These are phyloP conservation scores for Cicer yamashitae DNA, from an alignment of 306 rosid genomes.

Conservation along the genomic window DNA sequence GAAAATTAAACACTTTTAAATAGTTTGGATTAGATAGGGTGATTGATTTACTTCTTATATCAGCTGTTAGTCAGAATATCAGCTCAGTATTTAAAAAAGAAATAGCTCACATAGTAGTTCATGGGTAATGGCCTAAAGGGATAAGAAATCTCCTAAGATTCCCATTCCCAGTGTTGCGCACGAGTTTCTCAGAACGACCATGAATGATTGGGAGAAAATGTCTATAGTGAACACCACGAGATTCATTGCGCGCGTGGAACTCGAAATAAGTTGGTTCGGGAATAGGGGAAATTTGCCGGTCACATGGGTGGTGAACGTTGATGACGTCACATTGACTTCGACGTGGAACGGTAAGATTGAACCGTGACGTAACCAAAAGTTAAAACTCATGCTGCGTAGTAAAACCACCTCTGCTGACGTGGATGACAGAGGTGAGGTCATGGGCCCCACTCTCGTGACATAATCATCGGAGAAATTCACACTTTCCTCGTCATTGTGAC, in stretches of 20 bases:
- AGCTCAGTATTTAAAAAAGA: no score
- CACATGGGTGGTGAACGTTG: constrained; percentile 62
- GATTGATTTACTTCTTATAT: no score
- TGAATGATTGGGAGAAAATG: constrained; percentile 7
- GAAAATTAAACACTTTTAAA: no score
- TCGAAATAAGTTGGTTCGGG: constrained; percentile 20
- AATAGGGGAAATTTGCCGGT: constrained; percentile 53
- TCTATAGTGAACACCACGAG: constrained; percentile 10
- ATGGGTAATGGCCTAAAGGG: no score
- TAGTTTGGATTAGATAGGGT: no score
- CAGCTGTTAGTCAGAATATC: no score
- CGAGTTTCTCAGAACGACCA: neutral
- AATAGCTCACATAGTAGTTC: no score
- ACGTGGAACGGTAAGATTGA: constrained; percentile 61
- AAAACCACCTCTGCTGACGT: constrained; percentile 51
- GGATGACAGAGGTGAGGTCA: constrained; percentile 39
- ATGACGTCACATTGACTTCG: constrained; percentile 55
- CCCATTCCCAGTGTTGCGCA: constrained; percentile 3
- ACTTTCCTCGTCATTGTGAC: constrained; percentile 68
- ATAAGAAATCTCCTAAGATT: constrained; percentile 26
- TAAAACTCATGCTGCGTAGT: constrained; percentile 28
- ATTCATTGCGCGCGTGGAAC: constrained; percentile 28
- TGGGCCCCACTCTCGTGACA: constrained; percentile 60
- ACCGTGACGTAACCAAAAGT: constrained; percentile 69
- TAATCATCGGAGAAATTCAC: constrained; percentile 54